Base-by-base conservation (phyloP, 176 grass and related monocot genomes). In the Eragrostis nindensis region DNA sequence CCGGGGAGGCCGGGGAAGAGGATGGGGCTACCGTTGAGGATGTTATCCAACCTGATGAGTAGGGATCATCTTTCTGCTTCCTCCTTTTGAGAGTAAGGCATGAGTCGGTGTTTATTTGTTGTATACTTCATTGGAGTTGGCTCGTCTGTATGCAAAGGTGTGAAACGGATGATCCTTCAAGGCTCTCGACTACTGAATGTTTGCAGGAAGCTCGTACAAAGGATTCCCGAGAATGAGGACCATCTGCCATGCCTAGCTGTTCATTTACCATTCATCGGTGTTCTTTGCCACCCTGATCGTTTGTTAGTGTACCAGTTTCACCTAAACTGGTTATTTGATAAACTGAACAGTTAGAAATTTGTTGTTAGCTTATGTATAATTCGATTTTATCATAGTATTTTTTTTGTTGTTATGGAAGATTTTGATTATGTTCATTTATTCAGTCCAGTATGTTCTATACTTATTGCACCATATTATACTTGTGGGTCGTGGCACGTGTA, bases 1-100 rank as follows among this genome's bases (percentile, higher is more conserved):
- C 73, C 70, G 90, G 71, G 92, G 86, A 80, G 80, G 88, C 14
- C 74, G 87, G 63, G 97, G 97, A 75, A 90, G 90, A 85, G 96
- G 90, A 56, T 90, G 96, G 80, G 85, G 93, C 80, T 96, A 90
- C 82, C 84, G 84, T 57, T 94, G 79, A 92, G 50, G 70, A 76
- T 60, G 42, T 24, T 67, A n/a, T 74, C 15, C 54, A 62, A 48
- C 59, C 56, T 63, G 59, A 81, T 66, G 56, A 82, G 22, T 68
- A 29, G 42, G 21, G 12, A 80, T 85, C 45, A 30, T 19, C 40
- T 66, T 77, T 64, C 55, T 77, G 65, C 27, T 77, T 85, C 48
- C 4, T 36, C 32, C 40, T 52, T 48, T 89, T 29, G 66, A 73
- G 82, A 66, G 41, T 65, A 83, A 32, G 1, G 25, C 56, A 65